phyloP scores from a whole-genome alignment of 2,329 filamentous ascomycete species.

The Rhynchosporium secalis region DNA sequence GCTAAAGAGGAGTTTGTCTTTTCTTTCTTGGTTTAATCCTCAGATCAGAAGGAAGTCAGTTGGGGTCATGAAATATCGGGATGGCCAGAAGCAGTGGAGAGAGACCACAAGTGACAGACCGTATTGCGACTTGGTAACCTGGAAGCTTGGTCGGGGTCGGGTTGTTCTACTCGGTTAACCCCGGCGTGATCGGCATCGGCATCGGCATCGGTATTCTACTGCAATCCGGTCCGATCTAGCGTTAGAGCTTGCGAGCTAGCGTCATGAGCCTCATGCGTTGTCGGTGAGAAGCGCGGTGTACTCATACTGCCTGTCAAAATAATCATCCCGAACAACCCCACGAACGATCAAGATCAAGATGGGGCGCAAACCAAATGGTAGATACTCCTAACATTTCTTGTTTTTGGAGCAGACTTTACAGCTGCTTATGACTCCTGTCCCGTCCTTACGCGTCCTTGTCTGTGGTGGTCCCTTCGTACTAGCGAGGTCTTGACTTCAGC shows the following conservation, averaged over 20 bases:
- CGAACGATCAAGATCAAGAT: slow-evolving; percentile 18
- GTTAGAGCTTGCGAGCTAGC: neutral
- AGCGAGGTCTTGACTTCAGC: neutral
- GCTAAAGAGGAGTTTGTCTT: no score
- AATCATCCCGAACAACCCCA: slow-evolving; percentile 2
- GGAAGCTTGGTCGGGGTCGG: no score
- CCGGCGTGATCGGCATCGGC: no score
- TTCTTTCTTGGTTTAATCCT: no score
- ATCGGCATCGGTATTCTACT: no score
- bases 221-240: no score
- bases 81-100: no score
- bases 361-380: slow-evolving; percentile 28
- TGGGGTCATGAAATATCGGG: no score
- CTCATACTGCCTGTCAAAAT: slow-evolving; percentile 7
- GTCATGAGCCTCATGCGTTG: neutral
- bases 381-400: neutral
- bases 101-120: no score
- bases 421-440: neutral
- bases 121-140: no score
- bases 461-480: neutral
- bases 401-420: neutral
- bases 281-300: slow-evolving; percentile 1
- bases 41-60: no score
- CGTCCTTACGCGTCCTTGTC: neutral
- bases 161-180: no score